Evolutionary conservation across 2,329 filamentous ascomycete genomes (phyloP).

Genomic region (Aspergillus felis): DNA sequence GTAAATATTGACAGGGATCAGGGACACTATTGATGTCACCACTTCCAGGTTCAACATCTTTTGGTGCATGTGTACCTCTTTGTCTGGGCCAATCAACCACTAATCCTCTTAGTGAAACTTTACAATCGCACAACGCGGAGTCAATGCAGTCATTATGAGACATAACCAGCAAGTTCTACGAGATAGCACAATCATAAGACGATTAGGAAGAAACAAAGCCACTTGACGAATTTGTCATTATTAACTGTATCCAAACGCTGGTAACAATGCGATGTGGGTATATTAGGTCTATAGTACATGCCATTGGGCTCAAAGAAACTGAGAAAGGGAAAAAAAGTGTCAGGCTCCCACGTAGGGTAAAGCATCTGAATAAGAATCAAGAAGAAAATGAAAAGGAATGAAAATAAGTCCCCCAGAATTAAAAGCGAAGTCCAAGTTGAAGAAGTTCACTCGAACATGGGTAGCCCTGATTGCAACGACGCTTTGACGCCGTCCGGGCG

Average conservation of each 20-base stretch:
- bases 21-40: constrained; percentile 2
- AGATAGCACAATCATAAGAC: neutral
- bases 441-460: neutral
- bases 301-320: constrained; percentile 19
- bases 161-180: neutral
- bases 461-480: neutral
- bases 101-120: neutral
- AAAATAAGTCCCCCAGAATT: neutral
- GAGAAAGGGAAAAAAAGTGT: constrained; percentile 3
- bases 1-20: constrained; percentile 2
- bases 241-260: constrained; percentile 10
- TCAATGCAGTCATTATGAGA: constrained; percentile 6
- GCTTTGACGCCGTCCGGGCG: constrained; percentile 10
- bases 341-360: constrained; percentile 1
- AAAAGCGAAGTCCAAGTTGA: neutral
- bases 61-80: neutral
- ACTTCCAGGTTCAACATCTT: neutral
- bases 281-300: constrained; percentile 39
- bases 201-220: neutral
- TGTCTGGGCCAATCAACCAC: neutral
- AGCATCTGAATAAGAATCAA: constrained; percentile 7
- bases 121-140: neutral
- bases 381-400: constrained; percentile 15
- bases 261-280: constrained; percentile 26
- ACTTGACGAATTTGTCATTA: neutral